A percentile compares a stretch with the other conserved stretches of the same genome.
phyloP scores from a whole-genome alignment of 1,284 basidiomycete genomes.

The Marasmius fiardii region DNA sequence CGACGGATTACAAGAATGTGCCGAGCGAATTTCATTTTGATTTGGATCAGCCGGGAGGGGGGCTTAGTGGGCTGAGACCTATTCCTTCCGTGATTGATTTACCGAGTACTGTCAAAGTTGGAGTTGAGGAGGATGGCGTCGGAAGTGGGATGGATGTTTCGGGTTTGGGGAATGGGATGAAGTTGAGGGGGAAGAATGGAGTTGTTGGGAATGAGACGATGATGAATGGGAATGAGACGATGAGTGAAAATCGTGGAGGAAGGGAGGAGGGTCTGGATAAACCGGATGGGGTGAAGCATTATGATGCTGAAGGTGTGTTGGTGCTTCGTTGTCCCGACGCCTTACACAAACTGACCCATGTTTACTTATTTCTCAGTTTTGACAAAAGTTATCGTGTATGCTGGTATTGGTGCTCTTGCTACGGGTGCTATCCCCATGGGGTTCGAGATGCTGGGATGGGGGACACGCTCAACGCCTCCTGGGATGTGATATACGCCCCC shows the following conservation, averaged over 20 bases:
- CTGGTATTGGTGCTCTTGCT: slow-evolving; percentile 76
- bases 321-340: slow-evolving; percentile 1
- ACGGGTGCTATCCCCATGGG: slow-evolving; percentile 59
- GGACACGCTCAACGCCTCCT: slow-evolving; percentile 32
- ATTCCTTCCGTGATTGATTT: slow-evolving; percentile 88
- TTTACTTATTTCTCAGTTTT: slow-evolving; percentile 53
- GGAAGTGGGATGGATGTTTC: slow-evolving; percentile 30
- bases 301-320: slow-evolving; percentile 79
- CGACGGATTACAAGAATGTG: slow-evolving; percentile 77
- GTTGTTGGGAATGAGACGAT: not conserved
- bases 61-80: slow-evolving; percentile 49
- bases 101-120: slow-evolving; percentile 37
- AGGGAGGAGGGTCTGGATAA: slow-evolving; percentile 26
- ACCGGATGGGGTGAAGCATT: slow-evolving; percentile 51
- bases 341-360: slow-evolving; percentile 7
- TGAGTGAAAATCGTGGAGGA: slow-evolving; percentile 4
- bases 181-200: slow-evolving; percentile 3
- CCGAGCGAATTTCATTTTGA: slow-evolving; percentile 48
- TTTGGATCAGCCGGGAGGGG: slow-evolving; percentile 24
- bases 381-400: slow-evolving; percentile 90
- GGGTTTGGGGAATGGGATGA: slow-evolving; percentile 15
- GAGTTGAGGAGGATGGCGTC: slow-evolving; percentile 38
- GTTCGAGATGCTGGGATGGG: slow-evolving; percentile 72
- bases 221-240: slow-evolving; percentile 23
- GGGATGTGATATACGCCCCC: too few relatives aligned